Percentiles rank a stretch among this genome's conserved stretches.
phyloP scores from a whole-genome alignment of 768 basidiomycete species.

The Podaxis sp. region DNA sequence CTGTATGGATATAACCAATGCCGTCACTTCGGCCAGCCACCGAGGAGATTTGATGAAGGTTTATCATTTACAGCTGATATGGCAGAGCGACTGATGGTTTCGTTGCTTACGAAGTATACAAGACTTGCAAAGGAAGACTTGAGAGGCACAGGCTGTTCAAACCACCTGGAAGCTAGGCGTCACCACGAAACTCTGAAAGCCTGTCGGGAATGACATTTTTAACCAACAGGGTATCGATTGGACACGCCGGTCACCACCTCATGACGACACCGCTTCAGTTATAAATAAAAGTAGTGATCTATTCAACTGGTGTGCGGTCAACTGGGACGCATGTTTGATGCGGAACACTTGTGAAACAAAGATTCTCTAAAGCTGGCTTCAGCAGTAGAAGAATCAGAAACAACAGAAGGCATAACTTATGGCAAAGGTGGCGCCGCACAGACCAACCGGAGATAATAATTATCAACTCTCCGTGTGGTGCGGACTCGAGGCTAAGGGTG shows the following conservation, averaged over 20 bases:
- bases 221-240: background rate
- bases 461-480: slow-evolving; percentile 1
- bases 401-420: background rate
- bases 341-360: background rate
- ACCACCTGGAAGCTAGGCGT: background rate
- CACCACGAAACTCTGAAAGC: background rate
- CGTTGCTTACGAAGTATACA: background rate
- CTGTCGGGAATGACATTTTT: background rate
- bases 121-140: background rate
- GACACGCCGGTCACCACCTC: background rate
- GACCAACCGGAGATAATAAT: slow-evolving; percentile 1
- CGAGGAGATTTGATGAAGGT: background rate
- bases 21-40: background rate
- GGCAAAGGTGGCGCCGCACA: background rate
- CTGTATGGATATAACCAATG: background rate
- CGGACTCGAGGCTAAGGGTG: background rate
- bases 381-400: slow-evolving; percentile 2
- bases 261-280: background rate
- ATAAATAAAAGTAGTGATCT: background rate
- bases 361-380: background rate
- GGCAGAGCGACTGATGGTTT: background rate
- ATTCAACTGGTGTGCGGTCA: background rate
- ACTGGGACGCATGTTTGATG: background rate
- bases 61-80: background rate
- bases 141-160: background rate